A percentile compares a stretch with the other conserved stretches of the same genome.
Evolutionary conservation across 2,329 filamentous ascomycete species (phyloP).

Genomic region (Cadophora gregata): DNA sequence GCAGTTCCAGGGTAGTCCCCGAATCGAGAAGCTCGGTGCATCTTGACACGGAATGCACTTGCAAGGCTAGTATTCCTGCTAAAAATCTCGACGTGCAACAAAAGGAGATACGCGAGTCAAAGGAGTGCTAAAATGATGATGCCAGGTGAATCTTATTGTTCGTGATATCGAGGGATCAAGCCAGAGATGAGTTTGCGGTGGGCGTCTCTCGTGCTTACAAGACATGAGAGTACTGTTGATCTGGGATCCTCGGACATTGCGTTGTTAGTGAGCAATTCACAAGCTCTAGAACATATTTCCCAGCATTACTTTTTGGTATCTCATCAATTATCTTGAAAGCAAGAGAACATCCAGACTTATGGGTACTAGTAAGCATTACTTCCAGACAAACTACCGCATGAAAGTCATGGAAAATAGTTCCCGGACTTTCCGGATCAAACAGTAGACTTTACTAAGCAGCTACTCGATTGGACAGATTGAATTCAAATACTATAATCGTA

Average conservation of each 20-base stretch:
- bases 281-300: too few relatives aligned
- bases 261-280: neutral
- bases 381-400: neutral
- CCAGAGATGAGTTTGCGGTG: neutral
- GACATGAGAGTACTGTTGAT: neutral
- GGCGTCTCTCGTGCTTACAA: neutral
- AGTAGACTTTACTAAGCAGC: neutral
- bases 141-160: neutral
- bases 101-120: neutral
- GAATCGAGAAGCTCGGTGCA: too few relatives aligned
- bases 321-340: neutral
- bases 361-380: neutral
- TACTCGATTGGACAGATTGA: neutral
- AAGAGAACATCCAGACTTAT: neutral
- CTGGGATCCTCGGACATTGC: neutral
- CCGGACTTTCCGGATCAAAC: neutral
- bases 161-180: neutral
- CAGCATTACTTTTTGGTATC: too few relatives aligned
- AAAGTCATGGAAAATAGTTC: neutral
- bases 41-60: neutral
- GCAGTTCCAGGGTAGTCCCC: too few relatives aligned
- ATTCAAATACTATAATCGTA: neutral
- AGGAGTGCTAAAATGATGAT: neutral
- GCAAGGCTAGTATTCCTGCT: neutral
- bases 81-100: neutral